A percentile compares a stretch with the other conserved stretches of the same genome.
Conservation (phyloP, 768 basidiomycete genomes). For the Sutorius australiensis region DNA sequence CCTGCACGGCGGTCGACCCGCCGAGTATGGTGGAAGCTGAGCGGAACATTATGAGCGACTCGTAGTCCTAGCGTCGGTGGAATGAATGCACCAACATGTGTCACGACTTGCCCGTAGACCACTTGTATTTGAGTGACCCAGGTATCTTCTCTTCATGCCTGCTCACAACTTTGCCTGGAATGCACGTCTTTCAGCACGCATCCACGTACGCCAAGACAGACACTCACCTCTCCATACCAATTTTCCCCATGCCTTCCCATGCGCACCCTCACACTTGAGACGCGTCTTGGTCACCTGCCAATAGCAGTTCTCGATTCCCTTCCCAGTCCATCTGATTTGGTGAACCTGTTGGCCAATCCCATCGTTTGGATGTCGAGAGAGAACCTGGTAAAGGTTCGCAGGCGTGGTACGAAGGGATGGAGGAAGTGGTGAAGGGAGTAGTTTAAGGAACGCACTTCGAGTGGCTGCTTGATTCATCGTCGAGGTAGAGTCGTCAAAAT, state of each 20-base stretch:
- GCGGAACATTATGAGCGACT: conserved; percentile 1
- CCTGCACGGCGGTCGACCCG: too few relatives aligned
- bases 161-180: conserved; percentile 58
- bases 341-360: conserved; percentile 66
- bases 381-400: conserved; percentile 67
- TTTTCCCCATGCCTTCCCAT: conserved; percentile 82
- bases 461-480: conserved; percentile 26
- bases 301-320: conserved; percentile 62
- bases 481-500: background rate
- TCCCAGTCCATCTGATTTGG: conserved; percentile 70
- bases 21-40: background rate
- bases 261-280: conserved; percentile 68
- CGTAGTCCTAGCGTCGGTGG: background rate
- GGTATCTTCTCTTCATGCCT: conserved; percentile 57
- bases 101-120: conserved; percentile 52
- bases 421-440: conserved; percentile 57
- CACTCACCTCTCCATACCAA: conserved; percentile 74
- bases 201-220: background rate
- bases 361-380: conserved; percentile 63
- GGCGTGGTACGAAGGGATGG: conserved; percentile 54
- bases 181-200: conserved; percentile 8
- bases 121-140: conserved; percentile 72
- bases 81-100: conserved; percentile 4
- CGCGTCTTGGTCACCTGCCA: conserved; percentile 72
- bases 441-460: conserved; percentile 41